Evolutionary conservation across 768 basidiomycete species (phyloP).

Genomic region (Tricholoma sp.): DNA sequence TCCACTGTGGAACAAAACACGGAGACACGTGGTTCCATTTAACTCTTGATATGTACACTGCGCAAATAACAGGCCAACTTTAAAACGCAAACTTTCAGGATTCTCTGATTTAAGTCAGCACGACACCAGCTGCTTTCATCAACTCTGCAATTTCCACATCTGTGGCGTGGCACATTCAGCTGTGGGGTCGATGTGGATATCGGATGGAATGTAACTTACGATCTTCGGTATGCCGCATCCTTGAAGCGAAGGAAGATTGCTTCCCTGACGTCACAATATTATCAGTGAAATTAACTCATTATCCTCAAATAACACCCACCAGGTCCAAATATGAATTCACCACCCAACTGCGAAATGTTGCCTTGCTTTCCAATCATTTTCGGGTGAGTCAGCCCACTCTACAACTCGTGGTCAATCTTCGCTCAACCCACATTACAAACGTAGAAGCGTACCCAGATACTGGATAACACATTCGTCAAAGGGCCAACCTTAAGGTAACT

Average conservation of each 20-base stretch:
- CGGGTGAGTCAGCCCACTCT: slow-evolving; percentile 39
- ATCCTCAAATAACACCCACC: slow-evolving; percentile 28
- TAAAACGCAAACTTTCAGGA: neutral
- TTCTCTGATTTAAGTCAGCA: neutral
- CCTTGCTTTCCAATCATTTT: slow-evolving; percentile 55
- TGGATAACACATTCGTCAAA: slow-evolving; percentile 27
- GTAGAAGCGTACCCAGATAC: slow-evolving; percentile 38
- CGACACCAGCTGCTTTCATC: slow-evolving; percentile 38
- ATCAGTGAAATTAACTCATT: neutral
- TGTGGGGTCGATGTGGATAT: slow-evolving; percentile 7
- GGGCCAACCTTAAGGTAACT: slow-evolving; percentile 38
- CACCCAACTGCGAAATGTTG: slow-evolving; percentile 56
- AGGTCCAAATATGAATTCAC: slow-evolving; percentile 59
- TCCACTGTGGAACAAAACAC: no score
- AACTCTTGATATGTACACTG: neutral
- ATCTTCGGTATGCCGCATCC: slow-evolving; percentile 62
- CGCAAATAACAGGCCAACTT: neutral
- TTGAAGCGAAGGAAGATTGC: slow-evolving; percentile 43
- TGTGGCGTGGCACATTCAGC: slow-evolving; percentile 12
- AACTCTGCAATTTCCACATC: slow-evolving; percentile 48
- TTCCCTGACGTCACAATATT: slow-evolving; percentile 25
- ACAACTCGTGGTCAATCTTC: neutral
- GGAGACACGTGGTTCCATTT: no score
- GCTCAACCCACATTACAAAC: neutral
- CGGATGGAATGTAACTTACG: slow-evolving; percentile 34